Evolutionary conservation across 108 stramenopile species (phyloP).

Genomic region (Skeletonema costatum): DNA sequence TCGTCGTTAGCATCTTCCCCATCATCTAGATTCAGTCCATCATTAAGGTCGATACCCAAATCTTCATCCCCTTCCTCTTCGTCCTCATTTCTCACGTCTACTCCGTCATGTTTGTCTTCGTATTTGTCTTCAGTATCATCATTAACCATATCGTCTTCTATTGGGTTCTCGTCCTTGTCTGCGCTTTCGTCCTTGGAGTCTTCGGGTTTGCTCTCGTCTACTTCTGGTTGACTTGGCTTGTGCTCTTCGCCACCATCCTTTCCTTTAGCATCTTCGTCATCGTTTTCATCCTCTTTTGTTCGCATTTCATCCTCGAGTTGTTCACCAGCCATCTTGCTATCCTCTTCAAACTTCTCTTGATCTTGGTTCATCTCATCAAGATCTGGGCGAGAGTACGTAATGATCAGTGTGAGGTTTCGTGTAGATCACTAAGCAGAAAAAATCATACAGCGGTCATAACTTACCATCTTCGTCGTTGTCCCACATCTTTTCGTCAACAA

Average conservation of each 20-base stretch:
- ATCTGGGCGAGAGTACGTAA: constrained; percentile 31
- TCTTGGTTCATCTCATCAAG: constrained; percentile 85
- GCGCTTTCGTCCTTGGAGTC: constrained; percentile 38
- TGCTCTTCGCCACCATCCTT: constrained; percentile 44
- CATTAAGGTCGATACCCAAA: constrained; percentile 53
- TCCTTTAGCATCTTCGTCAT: constrained; percentile 47
- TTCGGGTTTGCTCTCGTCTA: constrained; percentile 48
- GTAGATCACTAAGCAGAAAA: neutral
- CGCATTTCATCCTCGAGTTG: constrained; percentile 90
- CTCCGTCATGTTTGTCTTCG: constrained; percentile 73
- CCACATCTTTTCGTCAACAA: constrained; percentile 98
- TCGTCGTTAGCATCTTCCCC: constrained; percentile 47
- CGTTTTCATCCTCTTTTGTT: constrained; percentile 89
- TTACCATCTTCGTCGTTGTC: constrained; percentile 84
- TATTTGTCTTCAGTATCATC: constrained; percentile 80
- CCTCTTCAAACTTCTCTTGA: constrained; percentile 94
- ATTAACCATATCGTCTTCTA: constrained; percentile 54
- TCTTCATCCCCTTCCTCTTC: constrained; percentile 54
- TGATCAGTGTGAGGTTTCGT: neutral
- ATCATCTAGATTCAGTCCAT: constrained; percentile 58
- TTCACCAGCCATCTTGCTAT: constrained; percentile 84
- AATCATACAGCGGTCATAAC: neutral
- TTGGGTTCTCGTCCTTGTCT: constrained; percentile 28
- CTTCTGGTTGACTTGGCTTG: constrained; percentile 54
- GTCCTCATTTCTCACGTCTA: constrained; percentile 59